Conservation (phyloP, 441 rosid genomes). For the Isatis lusitanica region DNA sequence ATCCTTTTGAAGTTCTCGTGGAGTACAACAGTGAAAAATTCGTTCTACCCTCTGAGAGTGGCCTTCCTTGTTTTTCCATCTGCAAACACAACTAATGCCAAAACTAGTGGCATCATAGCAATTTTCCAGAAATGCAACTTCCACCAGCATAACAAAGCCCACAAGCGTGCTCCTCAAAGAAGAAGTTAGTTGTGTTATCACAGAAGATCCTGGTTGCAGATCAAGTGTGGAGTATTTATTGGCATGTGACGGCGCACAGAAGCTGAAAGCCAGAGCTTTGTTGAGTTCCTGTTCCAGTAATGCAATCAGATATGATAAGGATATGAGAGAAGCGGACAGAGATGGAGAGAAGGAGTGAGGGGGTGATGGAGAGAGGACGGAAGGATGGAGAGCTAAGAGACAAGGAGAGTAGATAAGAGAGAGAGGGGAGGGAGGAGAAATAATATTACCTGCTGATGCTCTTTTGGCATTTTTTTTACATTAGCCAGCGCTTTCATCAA, state of each 20-base stretch:
- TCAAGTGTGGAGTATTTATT: not conserved
- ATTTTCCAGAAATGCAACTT: not conserved
- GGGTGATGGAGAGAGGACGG: no score
- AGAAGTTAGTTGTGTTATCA: not conserved
- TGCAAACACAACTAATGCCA: conserved; percentile 9
- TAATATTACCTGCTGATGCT: not conserved
- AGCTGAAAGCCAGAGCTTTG: not conserved
- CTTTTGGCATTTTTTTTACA: not conserved
- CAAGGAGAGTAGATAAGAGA: not conserved
- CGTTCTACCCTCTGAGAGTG: not conserved
- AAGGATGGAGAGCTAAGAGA: no score
- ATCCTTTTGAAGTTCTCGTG: not conserved
- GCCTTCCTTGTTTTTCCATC: conserved; percentile 13
- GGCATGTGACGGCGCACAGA: not conserved
- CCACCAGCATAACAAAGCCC: conserved; percentile 26
- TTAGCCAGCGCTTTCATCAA: not conserved
- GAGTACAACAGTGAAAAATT: not conserved
- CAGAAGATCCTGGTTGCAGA: conserved; percentile 15
- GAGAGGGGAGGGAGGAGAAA: not conserved
- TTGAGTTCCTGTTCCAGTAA: conserved; percentile 9
- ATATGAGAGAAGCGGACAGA: no score
- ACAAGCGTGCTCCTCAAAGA: not conserved
- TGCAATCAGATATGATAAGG: not conserved
- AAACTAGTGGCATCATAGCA: not conserved
- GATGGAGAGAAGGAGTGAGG: not conserved